Conservation (phyloP, 176 grass and related monocot species). For the Thalia dealbata region DNA sequence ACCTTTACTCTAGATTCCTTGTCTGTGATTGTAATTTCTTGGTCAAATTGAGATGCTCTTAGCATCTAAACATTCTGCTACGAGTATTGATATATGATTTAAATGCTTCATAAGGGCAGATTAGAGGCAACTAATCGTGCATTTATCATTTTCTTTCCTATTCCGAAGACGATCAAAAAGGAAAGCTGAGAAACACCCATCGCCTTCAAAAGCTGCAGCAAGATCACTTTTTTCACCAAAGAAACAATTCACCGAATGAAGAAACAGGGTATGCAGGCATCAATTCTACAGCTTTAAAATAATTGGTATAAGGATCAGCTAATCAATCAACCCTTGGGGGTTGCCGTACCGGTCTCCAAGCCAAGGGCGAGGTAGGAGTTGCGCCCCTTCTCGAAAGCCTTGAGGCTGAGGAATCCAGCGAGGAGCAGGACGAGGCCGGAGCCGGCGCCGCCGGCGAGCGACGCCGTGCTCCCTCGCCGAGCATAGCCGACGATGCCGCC, state of each 20-base stretch:
- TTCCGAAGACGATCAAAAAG: neutral
- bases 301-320: neutral
- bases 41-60: neutral
- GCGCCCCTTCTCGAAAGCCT: conserved; percentile 38
- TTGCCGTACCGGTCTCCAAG: conserved; percentile 52
- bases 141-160: neutral
- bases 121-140: no score
- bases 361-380: conserved; percentile 45
- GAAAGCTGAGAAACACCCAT: neutral
- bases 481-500: conserved; percentile 55
- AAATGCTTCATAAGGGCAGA: neutral
- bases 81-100: neutral
- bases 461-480: conserved; percentile 54
- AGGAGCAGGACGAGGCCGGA: conserved; percentile 55
- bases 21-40: neutral
- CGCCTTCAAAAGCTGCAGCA: neutral
- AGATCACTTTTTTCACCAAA: neutral
- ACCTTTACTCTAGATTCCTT: neutral
- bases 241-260: neutral
- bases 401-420: conserved; percentile 55
- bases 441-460: conserved; percentile 49
- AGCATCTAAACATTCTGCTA: neutral
- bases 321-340: neutral
- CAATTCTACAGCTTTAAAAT: neutral
- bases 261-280: neutral